Conservation (phyloP, 148 eudicot species). For the Rhododendron williamsianum region DNA sequence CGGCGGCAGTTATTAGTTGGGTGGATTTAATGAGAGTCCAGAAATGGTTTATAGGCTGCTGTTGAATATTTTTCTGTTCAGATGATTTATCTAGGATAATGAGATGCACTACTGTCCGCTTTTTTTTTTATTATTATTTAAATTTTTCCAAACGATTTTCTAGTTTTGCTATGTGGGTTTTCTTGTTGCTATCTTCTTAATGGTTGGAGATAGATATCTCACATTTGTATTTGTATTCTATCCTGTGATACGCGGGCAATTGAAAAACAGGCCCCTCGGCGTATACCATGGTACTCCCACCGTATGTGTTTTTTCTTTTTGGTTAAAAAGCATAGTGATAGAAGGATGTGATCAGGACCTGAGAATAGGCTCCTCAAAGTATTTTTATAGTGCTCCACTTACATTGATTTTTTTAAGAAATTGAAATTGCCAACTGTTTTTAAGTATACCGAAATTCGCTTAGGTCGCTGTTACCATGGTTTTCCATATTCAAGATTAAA, state of each 20-base stretch:
- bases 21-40: background rate
- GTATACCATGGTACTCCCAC: too few relatives aligned
- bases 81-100: background rate
- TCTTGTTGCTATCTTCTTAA: background rate
- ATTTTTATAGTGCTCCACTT: background rate
- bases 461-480: background rate
- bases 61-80: background rate
- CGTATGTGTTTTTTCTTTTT: too few relatives aligned
- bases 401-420: background rate
- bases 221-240: too few relatives aligned
- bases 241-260: too few relatives aligned
- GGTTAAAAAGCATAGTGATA: too few relatives aligned
- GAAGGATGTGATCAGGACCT: background rate
- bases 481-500: background rate
- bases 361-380: background rate
- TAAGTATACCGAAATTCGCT: background rate
- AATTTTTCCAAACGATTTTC: background rate
- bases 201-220: too few relatives aligned
- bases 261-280: too few relatives aligned
- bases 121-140: too few relatives aligned
- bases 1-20: background rate
- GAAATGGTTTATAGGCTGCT: background rate
- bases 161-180: background rate
- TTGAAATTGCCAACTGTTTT: background rate
- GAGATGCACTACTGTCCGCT: background rate